Base-by-base conservation (phyloP, 164 flowering plant species). In the Macadamia tetraphylla region DNA sequence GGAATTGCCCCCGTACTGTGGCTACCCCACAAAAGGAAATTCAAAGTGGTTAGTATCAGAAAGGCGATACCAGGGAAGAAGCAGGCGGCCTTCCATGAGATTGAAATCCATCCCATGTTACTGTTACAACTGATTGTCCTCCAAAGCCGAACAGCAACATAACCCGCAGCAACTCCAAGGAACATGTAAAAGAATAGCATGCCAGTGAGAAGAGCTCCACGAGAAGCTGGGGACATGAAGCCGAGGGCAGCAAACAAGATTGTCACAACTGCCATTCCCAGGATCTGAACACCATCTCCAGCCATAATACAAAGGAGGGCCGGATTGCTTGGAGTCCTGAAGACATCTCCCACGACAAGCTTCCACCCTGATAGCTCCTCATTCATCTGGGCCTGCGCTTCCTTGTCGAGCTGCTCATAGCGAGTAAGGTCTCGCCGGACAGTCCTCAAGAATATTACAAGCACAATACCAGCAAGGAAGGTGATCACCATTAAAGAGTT, bases 281-380 rank as follows among this genome's bases (percentile, higher is more conserved):
- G 91, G 60, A 90, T 86, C 77, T 88, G 94, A 74, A 88, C 85
- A 7, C 97, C 97, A 74, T 88, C 83, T 17, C 94, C 97, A 69
- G 88, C 89, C 92, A 88, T 81, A 40, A 90, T 71, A 70, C 97
- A 88, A 52, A 90, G 67, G 15, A 90, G 86, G 9, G 78, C 48
- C 8, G 94, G 70, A 73, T 81, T 72, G 31, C 62, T 60, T n/a
- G 94, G 97, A 43, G 92, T 85, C 43, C 94, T 84, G 75, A 90
- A 90, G 56, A 88, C 94, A 83, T 90, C 97, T 7, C 84, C 94
- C 6, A 90, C 97, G 51, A 88, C 94, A 68, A 90, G 89, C 75
- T 90, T 90, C 97, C 97, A 90, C 12, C 97, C 97, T 1, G 94
- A 88, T 57, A 90, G 73, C 81, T 90, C 96, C 82, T 90, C 96